These are phyloP conservation scores for Carnegiea gigantea DNA, from an alignment of 179 eudicot genomes.

Conservation along the genomic window DNA sequence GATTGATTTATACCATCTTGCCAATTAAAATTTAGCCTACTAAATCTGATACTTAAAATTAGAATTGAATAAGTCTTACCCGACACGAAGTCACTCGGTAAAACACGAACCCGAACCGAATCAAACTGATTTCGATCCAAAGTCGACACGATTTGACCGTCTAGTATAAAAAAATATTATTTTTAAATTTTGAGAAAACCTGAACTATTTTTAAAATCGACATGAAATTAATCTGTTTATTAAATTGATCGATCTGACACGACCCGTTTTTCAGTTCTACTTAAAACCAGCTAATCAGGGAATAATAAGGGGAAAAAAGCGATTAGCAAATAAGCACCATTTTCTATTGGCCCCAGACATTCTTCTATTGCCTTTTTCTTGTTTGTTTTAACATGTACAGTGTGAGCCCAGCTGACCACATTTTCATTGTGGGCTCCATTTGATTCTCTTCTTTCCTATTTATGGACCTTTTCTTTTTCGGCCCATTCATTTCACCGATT, in stretches of 20 bases:
- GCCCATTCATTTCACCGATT: background rate
- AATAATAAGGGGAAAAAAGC: background rate
- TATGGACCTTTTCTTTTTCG: background rate
- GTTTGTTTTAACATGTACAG: background rate
- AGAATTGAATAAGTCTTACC: too few relatives aligned
- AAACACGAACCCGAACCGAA: too few relatives aligned
- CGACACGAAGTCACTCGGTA: too few relatives aligned
- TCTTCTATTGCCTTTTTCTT: background rate
- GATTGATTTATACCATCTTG: background rate
- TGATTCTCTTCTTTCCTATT: background rate
- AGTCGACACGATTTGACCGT: too few relatives aligned
- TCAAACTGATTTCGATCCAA: too few relatives aligned
- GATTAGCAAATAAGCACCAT: background rate
- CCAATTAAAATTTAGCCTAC: background rate
- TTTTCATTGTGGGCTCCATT: background rate
- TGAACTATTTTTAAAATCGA: too few relatives aligned
- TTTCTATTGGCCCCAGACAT: background rate
- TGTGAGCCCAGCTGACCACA: background rate
- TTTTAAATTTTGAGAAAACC: too few relatives aligned
- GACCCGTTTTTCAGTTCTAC: too few relatives aligned
- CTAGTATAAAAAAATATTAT: too few relatives aligned
- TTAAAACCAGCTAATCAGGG: background rate
- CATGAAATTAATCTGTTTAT: too few relatives aligned
- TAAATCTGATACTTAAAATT: background rate
- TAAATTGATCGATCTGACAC: too few relatives aligned